Conservation (phyloP, 1,139 yeast genomes). For the Diutina mesorugosa region DNA sequence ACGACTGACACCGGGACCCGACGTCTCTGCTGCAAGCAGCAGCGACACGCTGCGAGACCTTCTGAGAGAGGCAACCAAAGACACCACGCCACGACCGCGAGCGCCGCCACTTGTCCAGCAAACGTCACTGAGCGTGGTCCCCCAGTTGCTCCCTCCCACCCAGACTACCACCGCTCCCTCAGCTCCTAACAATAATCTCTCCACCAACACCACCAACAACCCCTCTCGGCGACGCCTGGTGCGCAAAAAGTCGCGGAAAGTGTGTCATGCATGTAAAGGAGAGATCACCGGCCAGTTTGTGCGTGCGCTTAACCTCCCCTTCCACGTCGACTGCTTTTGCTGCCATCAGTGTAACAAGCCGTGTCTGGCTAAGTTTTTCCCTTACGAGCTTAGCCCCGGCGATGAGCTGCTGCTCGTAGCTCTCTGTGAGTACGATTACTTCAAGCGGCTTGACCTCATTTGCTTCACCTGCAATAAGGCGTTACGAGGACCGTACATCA, state of each 20-base stretch:
- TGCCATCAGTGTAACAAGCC: slow-evolving; percentile 73
- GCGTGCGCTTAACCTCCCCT: slow-evolving; percentile 68
- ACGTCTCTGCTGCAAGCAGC: neutral
- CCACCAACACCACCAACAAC: neutral
- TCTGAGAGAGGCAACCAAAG: neutral
- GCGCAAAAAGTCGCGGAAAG: slow-evolving; percentile 14
- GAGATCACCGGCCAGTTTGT: slow-evolving; percentile 75
- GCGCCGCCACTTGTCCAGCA: neutral
- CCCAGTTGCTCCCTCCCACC: neutral
- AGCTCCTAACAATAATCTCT: neutral
- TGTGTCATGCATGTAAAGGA: slow-evolving; percentile 51
- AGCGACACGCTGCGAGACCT: neutral
- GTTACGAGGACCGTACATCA: slow-evolving; percentile 83
- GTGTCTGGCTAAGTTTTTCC: slow-evolving; percentile 65
- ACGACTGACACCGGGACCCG: neutral
- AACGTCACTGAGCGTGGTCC: neutral
- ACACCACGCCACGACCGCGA: neutral
- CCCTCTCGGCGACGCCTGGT: neutral
- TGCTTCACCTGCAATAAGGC: slow-evolving; percentile 81
- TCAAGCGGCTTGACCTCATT: slow-evolving; percentile 67
- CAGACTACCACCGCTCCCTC: neutral
- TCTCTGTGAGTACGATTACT: slow-evolving; percentile 87
- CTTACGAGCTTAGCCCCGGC: slow-evolving; percentile 26
- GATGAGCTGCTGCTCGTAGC: slow-evolving; percentile 43
- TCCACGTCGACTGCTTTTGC: slow-evolving; percentile 77